Evolutionary conservation across 2,329 filamentous ascomycete genomes (phyloP), one percentile per base, ranked within the genome.

Genomic region (Cercospora sp.): DNA sequence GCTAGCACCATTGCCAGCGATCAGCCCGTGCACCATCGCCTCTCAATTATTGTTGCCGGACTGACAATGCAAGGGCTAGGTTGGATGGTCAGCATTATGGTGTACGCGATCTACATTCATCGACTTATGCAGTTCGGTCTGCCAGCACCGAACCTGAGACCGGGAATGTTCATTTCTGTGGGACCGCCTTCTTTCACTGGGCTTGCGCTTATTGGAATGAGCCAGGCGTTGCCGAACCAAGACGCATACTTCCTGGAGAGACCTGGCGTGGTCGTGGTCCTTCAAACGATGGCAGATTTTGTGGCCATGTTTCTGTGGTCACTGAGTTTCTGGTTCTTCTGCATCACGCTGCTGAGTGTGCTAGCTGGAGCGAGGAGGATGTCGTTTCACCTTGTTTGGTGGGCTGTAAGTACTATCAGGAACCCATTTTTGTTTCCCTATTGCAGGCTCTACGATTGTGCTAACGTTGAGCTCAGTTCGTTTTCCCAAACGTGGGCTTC

Each of bases 401-500:
- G 85, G 83, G 86, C 86, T 2, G 59, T 61, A 42, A 45, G 59
- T 61, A 13, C 26, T 2, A 16, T 10, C 20, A 5, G 45, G n/a
- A 23, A 3, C 5, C 9, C n/a, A n/a, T 45, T 45, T 28, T 20
- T 28, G 9, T 20, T 20, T 2, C 18, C 1, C 26, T n/a, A 5
- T 9, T 1, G 16, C 13, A 13, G 13, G 13, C n/a, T 42, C 3
- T 39, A 4, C 7, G 20, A 10, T 9, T 30, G 18, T n/a, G 23
- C 48, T 55, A 23, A 55, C 48, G 13, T 7, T 3, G 10, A 16
- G 3, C n/a, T 16, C 13, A 61, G 59, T 87, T 89, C 75, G 85
- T 90, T 30, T 90, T 90, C 73, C 88, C 88, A 5, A 90, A 90
- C 68, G 86, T 86, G 1, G 88, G 88, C 0, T 86, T 90, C 67